Evolutionary conservation across 176 grass and related monocot species (phyloP).

Genomic region (Eragrostis nindensis): DNA sequence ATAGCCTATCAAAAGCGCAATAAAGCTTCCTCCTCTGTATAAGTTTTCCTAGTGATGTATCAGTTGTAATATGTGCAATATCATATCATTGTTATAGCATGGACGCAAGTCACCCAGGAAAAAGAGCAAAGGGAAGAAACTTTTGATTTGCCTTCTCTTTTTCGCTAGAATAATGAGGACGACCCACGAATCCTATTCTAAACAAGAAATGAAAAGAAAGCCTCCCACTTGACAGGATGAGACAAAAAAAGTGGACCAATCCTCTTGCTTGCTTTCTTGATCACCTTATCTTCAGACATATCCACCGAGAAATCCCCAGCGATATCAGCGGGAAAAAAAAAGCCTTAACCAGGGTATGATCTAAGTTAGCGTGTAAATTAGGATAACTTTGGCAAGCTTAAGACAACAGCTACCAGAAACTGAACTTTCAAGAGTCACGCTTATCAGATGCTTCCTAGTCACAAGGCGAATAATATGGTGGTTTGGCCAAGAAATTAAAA

Average conservation of each 20-base stretch:
- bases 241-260: conserved; percentile 37
- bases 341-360: background rate
- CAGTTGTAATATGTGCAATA: background rate
- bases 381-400: background rate
- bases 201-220: conserved; percentile 30
- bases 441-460: conserved; percentile 13
- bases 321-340: background rate
- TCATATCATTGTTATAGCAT: conserved; percentile 22
- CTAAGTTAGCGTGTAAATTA: conserved; percentile 11
- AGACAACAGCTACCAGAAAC: conserved; percentile 1
- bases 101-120: background rate
- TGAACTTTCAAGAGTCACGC: background rate
- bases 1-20: background rate
- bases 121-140: background rate
- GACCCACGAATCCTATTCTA: conserved; percentile 36
- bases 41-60: background rate
- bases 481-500: background rate
- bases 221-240: conserved; percentile 42
- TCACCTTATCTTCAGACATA: conserved; percentile 52
- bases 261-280: conserved; percentile 26
- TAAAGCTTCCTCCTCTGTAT: background rate
- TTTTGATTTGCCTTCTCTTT: conserved; percentile 37
- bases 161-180: conserved; percentile 33
- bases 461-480: no score
- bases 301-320: conserved; percentile 12